Evolutionary conservation across 2,329 filamentous ascomycete species (phyloP), one percentile per base, ranked within the genome.

Genomic region (Botrytis fabae): DNA sequence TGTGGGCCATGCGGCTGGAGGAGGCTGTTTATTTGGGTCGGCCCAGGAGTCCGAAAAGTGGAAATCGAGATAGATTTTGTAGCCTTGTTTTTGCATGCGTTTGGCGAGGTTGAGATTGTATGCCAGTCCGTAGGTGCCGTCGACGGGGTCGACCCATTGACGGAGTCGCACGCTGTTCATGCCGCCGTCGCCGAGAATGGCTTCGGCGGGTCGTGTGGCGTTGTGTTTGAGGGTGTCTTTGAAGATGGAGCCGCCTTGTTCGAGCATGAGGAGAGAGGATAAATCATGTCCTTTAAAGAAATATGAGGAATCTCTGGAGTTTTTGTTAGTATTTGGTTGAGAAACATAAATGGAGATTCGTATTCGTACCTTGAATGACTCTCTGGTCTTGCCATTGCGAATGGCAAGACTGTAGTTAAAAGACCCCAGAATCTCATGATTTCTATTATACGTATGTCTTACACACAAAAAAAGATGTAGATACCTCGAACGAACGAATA

Each of bases 101-200:
- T 86, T 86, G 8, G 90, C 91, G 28, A 93, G 85, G 62, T 86
- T 82, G 74, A 93, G 79, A 79, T 92, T 93, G 81, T 93, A 93
- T 74, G 88, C 86, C 57, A 93, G 83, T 79, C 91, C 87, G 81
- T 93, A 93, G 75, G 85, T 85, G 60, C 90, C 89, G 75, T 88
- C 86, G 25, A 85, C 83, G 0, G 89, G 89, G 77, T 91, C 91
- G 22, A 93, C 91, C 91, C 91, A 93, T 44, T 93, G 83, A 25
- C 91, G 86, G 79, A 93, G 90, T 18, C 91, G 88, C 61, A 93
- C 88, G 0, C 87, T 90, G 80, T 92, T 93, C 79, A 92, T 87
- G 16, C 91, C 91, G 32, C 85, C 87, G 38, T 83, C 83, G 1
- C 84, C 86, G 8, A 93, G 83, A 65, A 93, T 93, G 2, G 82